Base-by-base conservation (phyloP, 768 basidiomycete genomes). In the Termitomyces bulborhizus region DNA sequence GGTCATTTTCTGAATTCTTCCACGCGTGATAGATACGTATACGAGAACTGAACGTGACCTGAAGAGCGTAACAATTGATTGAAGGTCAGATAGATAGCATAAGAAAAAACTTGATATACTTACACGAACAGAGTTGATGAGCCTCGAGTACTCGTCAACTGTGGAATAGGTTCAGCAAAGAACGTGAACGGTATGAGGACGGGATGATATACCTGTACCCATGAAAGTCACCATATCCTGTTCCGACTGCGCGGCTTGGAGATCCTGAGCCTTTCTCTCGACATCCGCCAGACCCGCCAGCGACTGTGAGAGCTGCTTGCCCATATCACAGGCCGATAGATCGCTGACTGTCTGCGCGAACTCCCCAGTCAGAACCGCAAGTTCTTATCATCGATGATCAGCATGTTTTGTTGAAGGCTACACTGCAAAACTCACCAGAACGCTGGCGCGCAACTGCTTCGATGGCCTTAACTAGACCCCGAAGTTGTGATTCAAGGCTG, bases 141-240 rank as follows among this genome's bases (percentile, higher is more conserved):
- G 76, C 50, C 96, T 79, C n/a, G 93, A 83, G 66, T 98, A 98
- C 69, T 97, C 94, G 64, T 98, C 96, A 46, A 84, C 91, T 73
- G 53, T 8, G 24, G n/a, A 54, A 18, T 53, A 9, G 15, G 57
- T 21, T 32, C 46, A 15, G 27, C 16, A 54, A 27, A 51, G 21
- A 27, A 43, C 39, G 13, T 29, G 26, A 11, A 11, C 31, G 24
- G 29, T 9, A 12, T 15, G 26, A 44, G 18, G 53, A 32, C 45
- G 18, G 15, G 24, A 46, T 29, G 49, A 39, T 60, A 48, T 60
- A 85, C 86, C 85, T 46, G 90, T 90, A 50, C 83, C 84, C 79
- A 94, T 76, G 29, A 98, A 67, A 0, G 88, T 87, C 31, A 83
- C 74, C 62, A 94, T 79, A 66, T 99, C 96, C 57, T 88, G 85